Evolutionary conservation across 805 yeast genomes (phyloP), one percentile per base, ranked within the genome.

Genomic region (Candida sithepensis): DNA sequence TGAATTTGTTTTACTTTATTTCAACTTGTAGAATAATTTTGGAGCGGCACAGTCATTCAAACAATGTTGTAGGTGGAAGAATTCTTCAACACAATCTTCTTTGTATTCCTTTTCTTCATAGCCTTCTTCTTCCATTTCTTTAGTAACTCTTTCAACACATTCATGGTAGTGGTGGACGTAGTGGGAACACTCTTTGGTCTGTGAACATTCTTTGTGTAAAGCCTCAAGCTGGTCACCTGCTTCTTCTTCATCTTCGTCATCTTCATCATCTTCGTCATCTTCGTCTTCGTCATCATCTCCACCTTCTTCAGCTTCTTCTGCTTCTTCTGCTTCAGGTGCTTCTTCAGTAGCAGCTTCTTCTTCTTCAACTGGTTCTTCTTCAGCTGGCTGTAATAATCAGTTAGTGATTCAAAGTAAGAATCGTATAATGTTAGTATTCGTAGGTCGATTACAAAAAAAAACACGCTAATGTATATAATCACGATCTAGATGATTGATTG

Each of bases 81-180:
- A 92, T 73, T 92, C 99, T 73, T 92, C 98, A 53, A 92, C 85
- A 78, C 99, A 92, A 73, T 92, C 97, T 77, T 92, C 99, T 74
- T 92, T 92, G 78, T 88, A 77, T 10, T 76, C 82, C 61, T 78
- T 79, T 49, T 85, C 84, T 24, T 72, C 96, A 68, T 92, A 91
- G 59, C 75, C 96, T 58, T 79, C 85, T 65, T 88, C 91, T 73
- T 90, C 88, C 75, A 76, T 79, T 60, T 83, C 96, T 68, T 84
- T 81, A 56, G 94, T 82, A 56, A 92, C 98, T 77, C 97, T 89
- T 73, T 88, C 97, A 50, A 83, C 83, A 79, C 99, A 92, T 72
- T 91, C 97, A 54, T 86, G 83, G 73, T 85, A 90, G 73, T 91
- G 97, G 73, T 91, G 97, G 61, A 81, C 79, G 68, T 78, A 78